A percentile compares a stretch with the other conserved stretches of the same genome.
Conservation (phyloP, 129 eudicot species). For the Ambrosia trifida region DNA sequence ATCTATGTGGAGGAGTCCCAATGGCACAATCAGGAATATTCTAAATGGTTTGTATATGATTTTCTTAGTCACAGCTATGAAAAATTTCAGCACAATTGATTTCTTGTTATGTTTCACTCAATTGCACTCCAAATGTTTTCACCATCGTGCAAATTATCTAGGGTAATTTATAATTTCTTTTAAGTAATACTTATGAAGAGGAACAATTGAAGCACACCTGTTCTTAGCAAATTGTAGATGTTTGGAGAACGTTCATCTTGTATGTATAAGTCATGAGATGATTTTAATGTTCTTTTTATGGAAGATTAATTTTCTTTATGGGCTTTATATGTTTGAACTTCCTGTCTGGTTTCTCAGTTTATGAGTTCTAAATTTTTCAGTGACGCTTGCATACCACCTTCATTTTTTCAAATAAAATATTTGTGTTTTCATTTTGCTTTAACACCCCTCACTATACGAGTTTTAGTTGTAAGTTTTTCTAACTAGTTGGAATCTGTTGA, state of each 20-base stretch:
- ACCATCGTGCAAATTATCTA: conserved; percentile 6
- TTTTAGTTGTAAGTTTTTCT: conserved; percentile 9
- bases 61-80: neutral
- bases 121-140: neutral
- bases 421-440: neutral
- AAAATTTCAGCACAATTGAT: conserved; percentile 1
- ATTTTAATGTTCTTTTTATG: neutral
- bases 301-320: conserved; percentile 2
- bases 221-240: conserved; percentile 7
- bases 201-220: conserved; percentile 7
- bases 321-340: neutral
- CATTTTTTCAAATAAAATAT: conserved; percentile 8
- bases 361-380: neutral
- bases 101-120: neutral
- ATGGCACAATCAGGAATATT: conserved; percentile 95
- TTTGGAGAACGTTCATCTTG: conserved; percentile 3
- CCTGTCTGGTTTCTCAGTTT: neutral
- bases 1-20: conserved; percentile 98
- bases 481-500: conserved; percentile 15
- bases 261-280: neutral
- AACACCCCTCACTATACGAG: conserved; percentile 2
- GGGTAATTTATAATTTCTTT: neutral
- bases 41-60: conserved; percentile 62
- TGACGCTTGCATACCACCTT: neutral
- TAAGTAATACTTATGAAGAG: neutral